Conservation (phyloP, 306 rosid genomes). For the Vachellia pachyceras region DNA sequence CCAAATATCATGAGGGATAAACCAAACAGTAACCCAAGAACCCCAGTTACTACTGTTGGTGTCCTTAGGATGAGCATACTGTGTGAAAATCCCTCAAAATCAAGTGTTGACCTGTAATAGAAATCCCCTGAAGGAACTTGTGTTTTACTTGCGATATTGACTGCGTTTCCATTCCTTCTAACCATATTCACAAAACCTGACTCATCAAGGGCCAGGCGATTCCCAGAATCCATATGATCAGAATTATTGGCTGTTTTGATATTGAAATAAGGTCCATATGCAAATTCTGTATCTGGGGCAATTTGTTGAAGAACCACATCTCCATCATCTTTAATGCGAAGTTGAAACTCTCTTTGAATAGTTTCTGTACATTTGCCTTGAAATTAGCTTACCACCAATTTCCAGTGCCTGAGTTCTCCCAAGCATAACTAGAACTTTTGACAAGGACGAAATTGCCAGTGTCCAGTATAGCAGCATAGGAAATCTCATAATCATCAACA, state of each 20-base stretch:
- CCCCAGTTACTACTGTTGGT: not conserved
- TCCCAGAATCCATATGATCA: conserved; percentile 25
- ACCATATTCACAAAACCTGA: conserved; percentile 34
- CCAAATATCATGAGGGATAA: conserved; percentile 29
- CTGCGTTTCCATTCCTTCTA: conserved; percentile 23
- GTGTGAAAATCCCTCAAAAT: conserved; percentile 44
- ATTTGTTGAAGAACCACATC: conserved; percentile 25
- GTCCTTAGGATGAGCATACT: conserved; percentile 40
- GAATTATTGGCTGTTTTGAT: not conserved
- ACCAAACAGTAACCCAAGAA: conserved; percentile 8
- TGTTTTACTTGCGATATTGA: not conserved
- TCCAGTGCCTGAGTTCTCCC: not conserved
- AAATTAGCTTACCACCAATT: conserved; percentile 3
- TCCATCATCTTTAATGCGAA: conserved; percentile 34
- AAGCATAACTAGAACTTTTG: not conserved
- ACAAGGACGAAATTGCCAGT: not conserved
- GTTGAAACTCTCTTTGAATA: not conserved
- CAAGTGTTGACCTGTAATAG: conserved; percentile 47
- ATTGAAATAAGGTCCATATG: not conserved
- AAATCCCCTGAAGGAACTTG: not conserved
- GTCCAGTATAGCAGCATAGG: not conserved
- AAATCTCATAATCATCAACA: not conserved
- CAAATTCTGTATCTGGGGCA: not conserved
- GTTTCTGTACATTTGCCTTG: not conserved
- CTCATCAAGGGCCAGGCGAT: conserved; percentile 27